Conservation (phyloP, 192 early-diverging fungal genomes). For the Backusella morwellensis region DNA sequence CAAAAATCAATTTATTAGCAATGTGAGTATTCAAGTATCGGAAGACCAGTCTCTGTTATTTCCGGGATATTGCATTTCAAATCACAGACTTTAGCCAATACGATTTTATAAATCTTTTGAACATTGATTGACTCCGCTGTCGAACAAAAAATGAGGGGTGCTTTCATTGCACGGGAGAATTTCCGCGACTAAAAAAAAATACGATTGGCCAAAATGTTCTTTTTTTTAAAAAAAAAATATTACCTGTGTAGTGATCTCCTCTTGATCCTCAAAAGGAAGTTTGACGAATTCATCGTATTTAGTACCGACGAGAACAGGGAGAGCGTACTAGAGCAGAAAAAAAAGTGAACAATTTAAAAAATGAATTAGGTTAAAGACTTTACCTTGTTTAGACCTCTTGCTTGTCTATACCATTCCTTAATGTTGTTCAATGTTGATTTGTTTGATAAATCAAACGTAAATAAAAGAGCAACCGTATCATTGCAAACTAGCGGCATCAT, state of each 20-base stretch:
- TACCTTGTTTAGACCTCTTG: slow-evolving; percentile 92
- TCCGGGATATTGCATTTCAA: slow-evolving; percentile 90
- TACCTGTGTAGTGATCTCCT: slow-evolving; percentile 90
- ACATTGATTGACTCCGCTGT: slow-evolving; percentile 94
- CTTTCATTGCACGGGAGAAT: slow-evolving; percentile 92
- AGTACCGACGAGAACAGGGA: slow-evolving; percentile 93
- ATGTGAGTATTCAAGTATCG: slow-evolving; percentile 82
- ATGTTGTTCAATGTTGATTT: slow-evolving; percentile 91
- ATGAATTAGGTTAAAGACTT: neutral
- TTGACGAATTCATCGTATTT: slow-evolving; percentile 94
- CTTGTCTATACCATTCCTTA: slow-evolving; percentile 97
- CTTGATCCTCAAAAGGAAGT: slow-evolving; percentile 84
- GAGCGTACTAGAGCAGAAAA: slow-evolving; percentile 62
- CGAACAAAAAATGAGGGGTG: slow-evolving; percentile 92
- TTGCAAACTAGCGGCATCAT: slow-evolving; percentile 98
- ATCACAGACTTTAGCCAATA: slow-evolving; percentile 91
- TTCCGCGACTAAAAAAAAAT: slow-evolving; percentile 63
- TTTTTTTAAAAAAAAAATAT: neutral
- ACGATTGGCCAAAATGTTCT: neutral
- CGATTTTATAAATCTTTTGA: slow-evolving; percentile 97
- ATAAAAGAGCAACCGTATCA: slow-evolving; percentile 92
- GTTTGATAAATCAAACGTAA: slow-evolving; percentile 94
- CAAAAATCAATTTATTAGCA: slow-evolving; percentile 16
- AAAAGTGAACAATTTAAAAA: neutral
- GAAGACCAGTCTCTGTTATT: slow-evolving; percentile 87